Percentiles rank a stretch among this genome's conserved stretches.
phyloP scores from a whole-genome alignment of 2,329 filamentous ascomycete genomes.

The Aspergillus texensis region DNA sequence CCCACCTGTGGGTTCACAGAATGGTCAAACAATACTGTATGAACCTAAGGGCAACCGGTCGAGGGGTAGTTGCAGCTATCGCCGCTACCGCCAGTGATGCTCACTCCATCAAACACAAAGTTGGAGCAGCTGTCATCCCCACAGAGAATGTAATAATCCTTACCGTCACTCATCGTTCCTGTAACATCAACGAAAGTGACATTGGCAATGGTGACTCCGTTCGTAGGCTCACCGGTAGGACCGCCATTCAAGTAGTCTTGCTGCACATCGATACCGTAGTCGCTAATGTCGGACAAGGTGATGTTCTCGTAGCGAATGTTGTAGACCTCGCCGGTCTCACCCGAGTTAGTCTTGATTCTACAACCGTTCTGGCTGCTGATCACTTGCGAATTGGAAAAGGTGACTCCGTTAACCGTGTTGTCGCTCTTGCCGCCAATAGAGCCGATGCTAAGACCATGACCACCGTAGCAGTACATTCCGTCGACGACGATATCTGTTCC shows the following conservation, averaged over 20 bases:
- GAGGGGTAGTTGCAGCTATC: slow-evolving; percentile 33
- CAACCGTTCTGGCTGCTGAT: slow-evolving; percentile 42
- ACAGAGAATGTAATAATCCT: slow-evolving; percentile 57
- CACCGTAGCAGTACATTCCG: slow-evolving; percentile 41
- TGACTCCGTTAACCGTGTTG: slow-evolving; percentile 57
- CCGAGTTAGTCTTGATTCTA: slow-evolving; percentile 54
- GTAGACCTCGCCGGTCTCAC: slow-evolving; percentile 55
- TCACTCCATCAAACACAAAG: slow-evolving; percentile 53
- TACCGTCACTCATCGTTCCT: slow-evolving; percentile 29
- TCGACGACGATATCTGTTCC: slow-evolving; percentile 31
- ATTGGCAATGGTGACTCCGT: slow-evolving; percentile 42
- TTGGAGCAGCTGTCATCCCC: slow-evolving; percentile 51
- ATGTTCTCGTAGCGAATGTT: slow-evolving; percentile 58
- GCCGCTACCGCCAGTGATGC: slow-evolving; percentile 55
- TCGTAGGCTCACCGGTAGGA: slow-evolving; percentile 38
- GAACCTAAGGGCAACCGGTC: neutral
- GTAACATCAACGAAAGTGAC: slow-evolving; percentile 40
- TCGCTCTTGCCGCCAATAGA: slow-evolving; percentile 51
- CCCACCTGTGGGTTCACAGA: neutral
- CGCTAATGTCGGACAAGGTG: slow-evolving; percentile 52
- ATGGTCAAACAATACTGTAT: neutral
- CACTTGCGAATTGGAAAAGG: slow-evolving; percentile 55
- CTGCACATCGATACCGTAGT: slow-evolving; percentile 53
- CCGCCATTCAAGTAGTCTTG: slow-evolving; percentile 58
- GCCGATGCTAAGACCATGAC: slow-evolving; percentile 38